phyloP scores from a whole-genome alignment of 75 land plant species.

The Chamaecyparis obtusa region DNA sequence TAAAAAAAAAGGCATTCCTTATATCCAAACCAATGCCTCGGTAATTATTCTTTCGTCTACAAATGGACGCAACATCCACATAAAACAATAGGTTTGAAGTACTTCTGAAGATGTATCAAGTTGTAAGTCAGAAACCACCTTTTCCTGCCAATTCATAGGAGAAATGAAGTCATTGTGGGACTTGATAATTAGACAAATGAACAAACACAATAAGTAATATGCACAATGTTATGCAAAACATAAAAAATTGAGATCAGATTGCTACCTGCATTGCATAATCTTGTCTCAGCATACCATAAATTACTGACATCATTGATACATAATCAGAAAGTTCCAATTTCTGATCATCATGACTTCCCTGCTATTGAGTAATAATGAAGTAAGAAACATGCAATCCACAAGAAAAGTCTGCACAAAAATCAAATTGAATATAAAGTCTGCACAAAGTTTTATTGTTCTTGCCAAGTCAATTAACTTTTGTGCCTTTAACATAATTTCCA shows the following conservation, averaged over 20 bases:
- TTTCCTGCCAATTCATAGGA: conserved; percentile 17
- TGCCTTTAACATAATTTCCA: not conserved
- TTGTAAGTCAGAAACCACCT: conserved; percentile 23
- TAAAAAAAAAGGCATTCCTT: not conserved
- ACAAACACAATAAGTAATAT: not conserved
- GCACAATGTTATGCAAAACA: not conserved
- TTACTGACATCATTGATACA: conserved; percentile 23
- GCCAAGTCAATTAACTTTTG: not conserved
- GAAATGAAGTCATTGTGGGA: not conserved
- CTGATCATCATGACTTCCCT: not conserved
- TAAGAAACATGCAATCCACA: not conserved
- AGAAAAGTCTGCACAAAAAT: not conserved
- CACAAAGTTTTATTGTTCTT: not conserved
- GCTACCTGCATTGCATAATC: conserved; percentile 30
- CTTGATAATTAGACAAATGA: not conserved
- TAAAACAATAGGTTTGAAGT: conserved; percentile 30
- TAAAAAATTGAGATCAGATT: not conserved
- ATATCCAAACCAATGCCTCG: conserved; percentile 27
- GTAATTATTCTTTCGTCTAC: conserved; percentile 22
- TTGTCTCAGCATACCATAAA: conserved; percentile 26
- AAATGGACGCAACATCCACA: conserved; percentile 36
- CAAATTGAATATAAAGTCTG: not conserved
- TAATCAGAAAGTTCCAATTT: conserved; percentile 20
- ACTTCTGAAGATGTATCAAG: conserved; percentile 24
- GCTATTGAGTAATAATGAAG: conserved; percentile 5